phyloP scores from a whole-genome alignment of 495 filamentous ascomycete species.

The Bathelium albidoporum region DNA sequence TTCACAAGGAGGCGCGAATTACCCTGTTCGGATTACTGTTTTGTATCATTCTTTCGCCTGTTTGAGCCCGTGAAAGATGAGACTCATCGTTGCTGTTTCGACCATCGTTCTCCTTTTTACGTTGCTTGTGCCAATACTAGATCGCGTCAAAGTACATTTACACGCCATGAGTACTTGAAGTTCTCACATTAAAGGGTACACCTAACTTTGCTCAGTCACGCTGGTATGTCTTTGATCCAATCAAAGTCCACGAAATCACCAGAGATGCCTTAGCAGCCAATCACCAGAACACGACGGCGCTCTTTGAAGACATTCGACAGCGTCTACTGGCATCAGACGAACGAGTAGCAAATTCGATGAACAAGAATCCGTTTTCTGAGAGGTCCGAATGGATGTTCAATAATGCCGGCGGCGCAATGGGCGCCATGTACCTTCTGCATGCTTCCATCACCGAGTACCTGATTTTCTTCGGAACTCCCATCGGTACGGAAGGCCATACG shows the following conservation, averaged over 20 bases:
- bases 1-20: too few relatives aligned
- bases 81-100: neutral
- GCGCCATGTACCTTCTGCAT: slow-evolving; percentile 81
- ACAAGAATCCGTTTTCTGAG: neutral
- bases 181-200: neutral
- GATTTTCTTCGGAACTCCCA: slow-evolving; percentile 73
- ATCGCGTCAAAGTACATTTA: neutral
- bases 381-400: slow-evolving; percentile 55
- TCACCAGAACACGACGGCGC: neutral
- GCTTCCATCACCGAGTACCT: slow-evolving; percentile 78
- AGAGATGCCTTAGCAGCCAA: neutral
- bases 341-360: neutral
- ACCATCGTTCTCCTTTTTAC: neutral
- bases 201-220: neutral
- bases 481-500: slow-evolving; percentile 79
- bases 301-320: neutral
- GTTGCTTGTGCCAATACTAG: neutral
- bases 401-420: slow-evolving; percentile 55
- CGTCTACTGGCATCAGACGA: neutral
- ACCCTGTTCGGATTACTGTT: too few relatives aligned
- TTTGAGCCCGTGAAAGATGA: neutral
- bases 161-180: neutral
- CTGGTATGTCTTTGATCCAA: neutral
- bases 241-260: neutral
- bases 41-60: neutral